phyloP scores from a whole-genome alignment of 129 eudicot species.

The Flaveria sonorensis region DNA sequence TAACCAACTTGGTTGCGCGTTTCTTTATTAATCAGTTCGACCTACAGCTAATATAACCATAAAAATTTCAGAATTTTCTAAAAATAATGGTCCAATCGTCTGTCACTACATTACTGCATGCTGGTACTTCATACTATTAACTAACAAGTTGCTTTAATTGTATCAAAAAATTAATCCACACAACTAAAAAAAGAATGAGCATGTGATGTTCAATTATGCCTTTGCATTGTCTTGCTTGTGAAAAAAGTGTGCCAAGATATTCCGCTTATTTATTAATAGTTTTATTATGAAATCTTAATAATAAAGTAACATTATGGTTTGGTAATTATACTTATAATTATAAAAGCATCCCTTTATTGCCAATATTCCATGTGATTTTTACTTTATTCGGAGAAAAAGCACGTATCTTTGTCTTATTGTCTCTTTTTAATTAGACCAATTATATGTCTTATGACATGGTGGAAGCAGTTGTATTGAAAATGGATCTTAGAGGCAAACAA shows the following conservation, averaged over 20 bases:
- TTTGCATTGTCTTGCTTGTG: constrained; percentile 79
- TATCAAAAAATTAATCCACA: constrained; percentile 14
- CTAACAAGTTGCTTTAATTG: no score
- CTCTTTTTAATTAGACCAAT: constrained; percentile 15
- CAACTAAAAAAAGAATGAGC: constrained; percentile 42
- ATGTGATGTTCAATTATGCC: constrained; percentile 71
- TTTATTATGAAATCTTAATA: constrained; percentile 36
- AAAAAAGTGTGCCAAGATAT: constrained; percentile 40
- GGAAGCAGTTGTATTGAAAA: not conserved
- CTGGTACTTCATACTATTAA: no score
- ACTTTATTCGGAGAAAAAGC: constrained; percentile 26
- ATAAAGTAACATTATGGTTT: constrained; percentile 34
- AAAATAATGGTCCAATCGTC: no score
- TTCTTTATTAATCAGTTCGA: no score
- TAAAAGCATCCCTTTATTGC: constrained; percentile 33
- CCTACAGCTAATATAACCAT: no score
- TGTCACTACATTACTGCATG: no score
- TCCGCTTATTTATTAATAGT: constrained; percentile 29
- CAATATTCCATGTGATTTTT: constrained; percentile 13
- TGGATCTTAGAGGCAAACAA: not conserved
- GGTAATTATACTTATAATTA: constrained; percentile 21
- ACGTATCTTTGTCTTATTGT: constrained; percentile 35
- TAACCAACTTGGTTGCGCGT: no score
- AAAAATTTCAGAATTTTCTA: no score
- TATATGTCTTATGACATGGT: constrained; percentile 16